Percentiles rank a stretch among this genome's conserved stretches.
Conservation (phyloP, 495 filamentous ascomycete species). For the Neurospora sp. region DNA sequence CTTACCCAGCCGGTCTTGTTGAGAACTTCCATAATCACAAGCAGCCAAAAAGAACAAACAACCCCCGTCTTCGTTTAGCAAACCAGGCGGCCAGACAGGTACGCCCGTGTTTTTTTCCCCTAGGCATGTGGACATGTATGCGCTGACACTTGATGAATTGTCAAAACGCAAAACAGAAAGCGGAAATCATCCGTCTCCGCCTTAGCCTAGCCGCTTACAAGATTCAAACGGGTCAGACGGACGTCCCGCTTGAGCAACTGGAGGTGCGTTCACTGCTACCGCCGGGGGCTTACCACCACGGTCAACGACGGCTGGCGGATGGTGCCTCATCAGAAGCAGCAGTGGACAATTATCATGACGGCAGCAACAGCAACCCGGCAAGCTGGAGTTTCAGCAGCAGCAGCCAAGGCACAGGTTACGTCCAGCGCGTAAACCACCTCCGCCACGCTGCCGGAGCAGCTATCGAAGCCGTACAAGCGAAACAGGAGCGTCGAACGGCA, state of each 20-base stretch:
- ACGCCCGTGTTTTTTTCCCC: not conserved
- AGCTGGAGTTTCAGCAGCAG: not conserved
- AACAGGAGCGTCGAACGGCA: not conserved
- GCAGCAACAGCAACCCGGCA: not conserved
- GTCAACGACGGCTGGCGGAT: not conserved
- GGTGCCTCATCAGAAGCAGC: not conserved
- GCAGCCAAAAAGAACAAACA: not conserved
- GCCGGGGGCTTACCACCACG: not conserved
- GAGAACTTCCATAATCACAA: not conserved
- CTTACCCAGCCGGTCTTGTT: not conserved
- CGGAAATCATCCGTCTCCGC: conserved; percentile 38
- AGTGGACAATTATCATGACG: not conserved
- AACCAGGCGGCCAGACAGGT: not conserved
- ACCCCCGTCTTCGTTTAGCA: conserved; percentile 1
- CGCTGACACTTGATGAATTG: not conserved
- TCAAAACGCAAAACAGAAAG: conserved; percentile 25
- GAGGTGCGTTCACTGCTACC: conserved; percentile 16
- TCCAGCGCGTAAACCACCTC: not conserved
- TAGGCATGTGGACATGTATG: not conserved
- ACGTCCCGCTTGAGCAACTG: conserved; percentile 36
- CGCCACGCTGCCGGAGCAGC: not conserved
- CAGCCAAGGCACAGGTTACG: not conserved
- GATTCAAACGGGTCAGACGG: conserved; percentile 40
- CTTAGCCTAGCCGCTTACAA: conserved; percentile 44
- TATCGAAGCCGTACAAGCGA: not conserved